These are phyloP conservation scores for Thalassiosira mediterranea DNA, from an alignment of 352 stramenopile genomes.

Conservation along the genomic window DNA sequence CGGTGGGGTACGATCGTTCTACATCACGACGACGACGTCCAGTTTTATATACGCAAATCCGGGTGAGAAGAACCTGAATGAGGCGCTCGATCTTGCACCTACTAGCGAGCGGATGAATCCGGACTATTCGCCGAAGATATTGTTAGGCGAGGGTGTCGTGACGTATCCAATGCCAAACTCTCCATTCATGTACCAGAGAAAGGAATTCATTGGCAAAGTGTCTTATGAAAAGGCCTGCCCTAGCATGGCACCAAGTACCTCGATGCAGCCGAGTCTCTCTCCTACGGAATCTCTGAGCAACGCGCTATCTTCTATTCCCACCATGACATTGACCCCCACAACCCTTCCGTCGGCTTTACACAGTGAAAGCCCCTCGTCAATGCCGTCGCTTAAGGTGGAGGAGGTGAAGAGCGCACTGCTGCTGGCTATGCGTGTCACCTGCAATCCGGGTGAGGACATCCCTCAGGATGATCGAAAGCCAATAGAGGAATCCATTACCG, in stretches of 20 bases:
- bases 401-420: background rate
- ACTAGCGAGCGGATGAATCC: too few relatives aligned
- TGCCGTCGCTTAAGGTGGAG: background rate
- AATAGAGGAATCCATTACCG: background rate
- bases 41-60: constrained; percentile 9
- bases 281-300: background rate
- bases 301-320: constrained; percentile 4
- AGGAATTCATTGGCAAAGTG: constrained; percentile 28
- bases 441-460: background rate
- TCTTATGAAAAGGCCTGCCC: constrained; percentile 36
- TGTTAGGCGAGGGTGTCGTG: constrained; percentile 26
- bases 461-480: background rate
- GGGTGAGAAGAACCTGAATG: background rate
- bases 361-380: constrained; percentile 1
- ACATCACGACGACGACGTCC: constrained; percentile 10
- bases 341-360: background rate
- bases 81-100: background rate
- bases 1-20: constrained; percentile 40
- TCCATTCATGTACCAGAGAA: constrained; percentile 3
- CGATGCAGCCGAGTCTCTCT: constrained; percentile 6
- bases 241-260: constrained; percentile 20
- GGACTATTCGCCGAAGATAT: constrained; percentile 35
- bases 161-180: constrained; percentile 9
- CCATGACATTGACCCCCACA: constrained; percentile 1
- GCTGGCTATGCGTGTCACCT: background rate